Percentiles rank a stretch among this genome's conserved stretches.
These are phyloP conservation scores for Suillus sp. DNA, from an alignment of 768 basidiomycete species.

Conservation along the genomic window DNA sequence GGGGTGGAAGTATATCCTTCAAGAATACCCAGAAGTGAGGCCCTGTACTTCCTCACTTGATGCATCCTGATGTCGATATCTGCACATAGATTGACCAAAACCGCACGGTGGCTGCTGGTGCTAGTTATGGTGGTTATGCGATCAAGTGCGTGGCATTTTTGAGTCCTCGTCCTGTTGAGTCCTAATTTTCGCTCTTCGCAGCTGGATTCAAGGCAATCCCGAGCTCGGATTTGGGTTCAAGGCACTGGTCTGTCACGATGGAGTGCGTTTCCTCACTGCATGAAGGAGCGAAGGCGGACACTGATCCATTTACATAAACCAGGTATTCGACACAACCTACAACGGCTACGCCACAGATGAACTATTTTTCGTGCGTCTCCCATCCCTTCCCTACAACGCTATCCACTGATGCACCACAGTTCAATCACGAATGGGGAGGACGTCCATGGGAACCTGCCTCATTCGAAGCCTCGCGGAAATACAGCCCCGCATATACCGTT, in stretches of 20 bases:
- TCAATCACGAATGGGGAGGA: conserved; percentile 87
- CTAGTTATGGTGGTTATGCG: conserved; percentile 86
- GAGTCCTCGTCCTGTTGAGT: background rate
- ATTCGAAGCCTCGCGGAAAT: conserved; percentile 61
- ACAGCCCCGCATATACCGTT: conserved; percentile 80
- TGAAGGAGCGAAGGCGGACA: too few relatives aligned
- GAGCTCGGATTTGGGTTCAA: conserved; percentile 90
- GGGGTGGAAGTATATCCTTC: conserved; percentile 72
- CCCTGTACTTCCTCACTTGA: background rate
- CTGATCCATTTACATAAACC: background rate
- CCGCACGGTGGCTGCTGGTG: conserved; percentile 77
- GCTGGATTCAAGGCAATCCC: conserved; percentile 95
- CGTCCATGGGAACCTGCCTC: conserved; percentile 71
- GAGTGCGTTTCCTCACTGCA: conserved; percentile 47
- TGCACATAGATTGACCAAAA: conserved; percentile 62
- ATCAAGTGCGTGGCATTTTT: conserved; percentile 64
- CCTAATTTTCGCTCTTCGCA: conserved; percentile 32
- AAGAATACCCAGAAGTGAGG: conserved; percentile 68
- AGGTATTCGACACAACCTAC: conserved; percentile 78
- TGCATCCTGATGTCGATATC: conserved; percentile 2
- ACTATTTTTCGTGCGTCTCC: conserved; percentile 75
- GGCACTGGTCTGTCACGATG: conserved; percentile 90
- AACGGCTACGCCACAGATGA: conserved; percentile 92
- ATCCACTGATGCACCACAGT: conserved; percentile 43
- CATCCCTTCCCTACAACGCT: background rate